These are phyloP conservation scores for Solanum ossicruentum DNA, from an alignment of 257 asterid species.

Conservation along the genomic window DNA sequence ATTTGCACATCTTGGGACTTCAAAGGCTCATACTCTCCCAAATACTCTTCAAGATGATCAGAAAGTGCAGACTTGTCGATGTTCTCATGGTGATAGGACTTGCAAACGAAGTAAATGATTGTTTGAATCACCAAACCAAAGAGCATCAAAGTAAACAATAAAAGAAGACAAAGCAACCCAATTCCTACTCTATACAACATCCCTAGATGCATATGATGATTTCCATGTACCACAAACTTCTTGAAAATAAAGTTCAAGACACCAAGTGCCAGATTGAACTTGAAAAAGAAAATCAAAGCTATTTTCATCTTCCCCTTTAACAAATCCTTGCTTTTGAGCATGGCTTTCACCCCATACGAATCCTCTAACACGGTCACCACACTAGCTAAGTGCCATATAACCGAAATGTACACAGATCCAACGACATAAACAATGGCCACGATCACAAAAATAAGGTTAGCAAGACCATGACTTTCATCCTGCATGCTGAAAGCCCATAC, in stretches of 20 bases:
- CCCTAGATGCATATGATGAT: not conserved
- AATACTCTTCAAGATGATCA: slow-evolving; percentile 56
- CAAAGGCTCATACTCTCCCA: slow-evolving; percentile 55
- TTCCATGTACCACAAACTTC: slow-evolving; percentile 11
- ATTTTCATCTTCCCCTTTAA: slow-evolving; percentile 42
- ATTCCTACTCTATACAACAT: slow-evolving; percentile 5
- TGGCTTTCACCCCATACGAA: slow-evolving; percentile 34
- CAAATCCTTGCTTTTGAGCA: slow-evolving; percentile 37
- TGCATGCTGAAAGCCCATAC: not conserved
- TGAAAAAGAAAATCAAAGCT: slow-evolving; percentile 20
- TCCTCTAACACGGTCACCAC: slow-evolving; percentile 58
- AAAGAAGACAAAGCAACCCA: slow-evolving; percentile 25
- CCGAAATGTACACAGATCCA: slow-evolving; percentile 34
- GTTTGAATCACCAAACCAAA: slow-evolving; percentile 48
- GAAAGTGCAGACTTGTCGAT: slow-evolving; percentile 53
- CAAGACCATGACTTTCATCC: not conserved
- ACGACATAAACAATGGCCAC: slow-evolving; percentile 7
- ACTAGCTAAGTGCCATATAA: slow-evolving; percentile 55
- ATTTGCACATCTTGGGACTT: slow-evolving; percentile 47
- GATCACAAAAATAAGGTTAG: not conserved
- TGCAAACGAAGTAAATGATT: slow-evolving; percentile 49
- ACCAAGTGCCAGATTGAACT: slow-evolving; percentile 7
- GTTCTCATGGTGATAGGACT: slow-evolving; percentile 51
- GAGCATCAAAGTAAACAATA: slow-evolving; percentile 19
- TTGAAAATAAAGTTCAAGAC: slow-evolving; percentile 8